phyloP scores from a whole-genome alignment of 2,329 filamentous ascomycete genomes.

The Pseudopyrenochaeta lycopersici region DNA sequence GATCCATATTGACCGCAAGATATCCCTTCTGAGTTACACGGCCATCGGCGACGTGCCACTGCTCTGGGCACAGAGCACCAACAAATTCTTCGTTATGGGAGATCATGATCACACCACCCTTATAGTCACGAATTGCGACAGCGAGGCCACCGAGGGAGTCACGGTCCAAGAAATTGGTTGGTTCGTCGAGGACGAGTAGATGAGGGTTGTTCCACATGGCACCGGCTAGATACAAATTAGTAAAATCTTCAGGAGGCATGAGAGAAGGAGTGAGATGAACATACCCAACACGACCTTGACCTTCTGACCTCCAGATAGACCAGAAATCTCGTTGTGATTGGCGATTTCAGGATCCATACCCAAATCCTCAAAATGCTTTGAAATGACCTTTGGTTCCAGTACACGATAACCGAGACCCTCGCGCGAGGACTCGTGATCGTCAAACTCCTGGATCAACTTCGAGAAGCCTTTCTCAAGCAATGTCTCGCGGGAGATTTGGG shows the following conservation, averaged over 20 bases:
- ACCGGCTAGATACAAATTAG: constrained; percentile 63
- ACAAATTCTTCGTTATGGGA: constrained; percentile 99
- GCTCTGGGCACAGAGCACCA: constrained; percentile 91
- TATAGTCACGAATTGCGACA: constrained; percentile 98
- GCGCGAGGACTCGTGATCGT: constrained; percentile 97
- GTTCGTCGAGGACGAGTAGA: constrained; percentile 95
- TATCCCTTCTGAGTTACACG: constrained; percentile 85
- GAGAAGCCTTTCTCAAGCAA: constrained; percentile 84
- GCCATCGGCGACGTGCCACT: constrained; percentile 93
- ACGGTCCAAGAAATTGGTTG: constrained; percentile 98
- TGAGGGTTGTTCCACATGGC: constrained; percentile 99
- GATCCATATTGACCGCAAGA: constrained; percentile 76
- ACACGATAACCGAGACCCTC: constrained; percentile 97
- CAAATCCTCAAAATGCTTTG: constrained; percentile 97
- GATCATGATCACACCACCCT: constrained; percentile 98
- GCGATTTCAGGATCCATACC: constrained; percentile 97
- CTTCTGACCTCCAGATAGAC: constrained; percentile 95
- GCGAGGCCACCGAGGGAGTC: constrained; percentile 96
- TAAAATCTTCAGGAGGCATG: not conserved
- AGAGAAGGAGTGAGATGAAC: constrained; percentile 5
- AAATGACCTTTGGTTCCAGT: constrained; percentile 91
- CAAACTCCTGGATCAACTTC: constrained; percentile 97
- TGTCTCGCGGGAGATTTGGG: constrained; percentile 91
- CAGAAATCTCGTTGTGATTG: constrained; percentile 98
- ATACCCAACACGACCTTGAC: constrained; percentile 93